Base-by-base conservation (phyloP, 768 basidiomycete genomes). In the Cantharellus cinnabarinus region DNA sequence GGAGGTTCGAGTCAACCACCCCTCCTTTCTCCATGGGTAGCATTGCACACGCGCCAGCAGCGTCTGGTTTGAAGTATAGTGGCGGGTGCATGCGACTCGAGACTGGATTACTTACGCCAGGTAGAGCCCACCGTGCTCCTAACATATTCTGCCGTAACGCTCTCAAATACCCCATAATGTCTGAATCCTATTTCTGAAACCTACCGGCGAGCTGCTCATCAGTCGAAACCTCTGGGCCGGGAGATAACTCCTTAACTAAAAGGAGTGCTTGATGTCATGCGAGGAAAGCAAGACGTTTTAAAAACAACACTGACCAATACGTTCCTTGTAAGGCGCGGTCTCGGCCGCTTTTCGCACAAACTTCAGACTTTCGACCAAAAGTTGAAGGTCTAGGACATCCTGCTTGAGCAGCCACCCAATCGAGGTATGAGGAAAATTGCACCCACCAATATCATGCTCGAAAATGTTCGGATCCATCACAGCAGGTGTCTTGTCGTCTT, bases 1-100 rank as follows among this genome's bases (percentile, higher is more conserved):
- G 70, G 69, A 54, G 75, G 57, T 38, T 20, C 1, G 39, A 37
- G 63, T 85, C 79, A 4, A 85, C 79, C 3, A 83, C 82, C 14
- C 81, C 81, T n/a, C 52, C 52, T 35, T 54, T 54, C 7, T 54
- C 52, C 10, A 14, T 14, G 37, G 52, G 52, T 35, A 34, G 10
- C 52, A 54, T 54, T 7, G 52, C 7, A 2, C 52, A 54, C 10
- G 10, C 1, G 10, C 52, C 52, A 10, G 34, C 52, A 34, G 52
- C 37, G 34, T 54, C 44, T 48, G 1, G 10, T 10, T 48, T 29
- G 20, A 29, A 29, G 20, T 29, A 29, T 29, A 29, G 44, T 48
- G 10, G 29, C 44, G 44, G 29, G 44, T 10, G 44, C 44, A 29
- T 48, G 10, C 10, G 44, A 48, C 10, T 48, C 44, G 29, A 48